Conservation (phyloP, 1,284 basidiomycete genomes). For the Marasmius sp. region DNA sequence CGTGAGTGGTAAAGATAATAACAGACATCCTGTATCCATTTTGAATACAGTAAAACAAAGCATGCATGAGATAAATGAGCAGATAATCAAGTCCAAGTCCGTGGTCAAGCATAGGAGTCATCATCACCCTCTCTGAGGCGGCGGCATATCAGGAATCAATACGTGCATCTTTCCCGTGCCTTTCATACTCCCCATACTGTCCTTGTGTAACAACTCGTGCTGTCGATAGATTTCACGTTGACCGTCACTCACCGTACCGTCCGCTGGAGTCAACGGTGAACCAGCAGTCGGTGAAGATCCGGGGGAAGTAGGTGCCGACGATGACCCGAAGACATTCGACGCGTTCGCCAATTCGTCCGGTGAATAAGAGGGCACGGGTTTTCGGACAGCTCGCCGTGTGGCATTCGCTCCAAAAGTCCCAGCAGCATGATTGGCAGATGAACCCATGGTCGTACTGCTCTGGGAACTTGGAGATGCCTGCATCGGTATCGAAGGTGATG, state of each 20-base stretch:
- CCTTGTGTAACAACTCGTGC: conserved; percentile 1
- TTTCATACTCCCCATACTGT: background rate
- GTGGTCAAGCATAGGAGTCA: background rate
- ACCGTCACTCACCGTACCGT: background rate
- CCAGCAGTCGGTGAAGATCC: background rate
- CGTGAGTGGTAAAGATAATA: no score
- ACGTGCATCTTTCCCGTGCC: background rate
- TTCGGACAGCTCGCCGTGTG: background rate
- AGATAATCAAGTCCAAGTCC: background rate
- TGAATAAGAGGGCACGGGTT: conserved; percentile 1
- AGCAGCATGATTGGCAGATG: background rate
- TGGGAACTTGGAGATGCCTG: background rate
- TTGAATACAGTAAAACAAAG: background rate
- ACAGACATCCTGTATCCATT: background rate
- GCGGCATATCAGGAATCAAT: background rate
- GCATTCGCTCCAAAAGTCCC: background rate
- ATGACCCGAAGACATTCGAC: background rate
- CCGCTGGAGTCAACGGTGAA: background rate
- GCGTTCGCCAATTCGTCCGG: background rate
- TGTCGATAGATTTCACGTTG: background rate
- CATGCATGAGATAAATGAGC: background rate
- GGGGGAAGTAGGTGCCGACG: background rate
- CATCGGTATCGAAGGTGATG: background rate
- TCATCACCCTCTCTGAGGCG: background rate
- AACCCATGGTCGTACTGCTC: background rate